Conservation (phyloP, 179 eudicot species). For the Spinacia oleracea region DNA sequence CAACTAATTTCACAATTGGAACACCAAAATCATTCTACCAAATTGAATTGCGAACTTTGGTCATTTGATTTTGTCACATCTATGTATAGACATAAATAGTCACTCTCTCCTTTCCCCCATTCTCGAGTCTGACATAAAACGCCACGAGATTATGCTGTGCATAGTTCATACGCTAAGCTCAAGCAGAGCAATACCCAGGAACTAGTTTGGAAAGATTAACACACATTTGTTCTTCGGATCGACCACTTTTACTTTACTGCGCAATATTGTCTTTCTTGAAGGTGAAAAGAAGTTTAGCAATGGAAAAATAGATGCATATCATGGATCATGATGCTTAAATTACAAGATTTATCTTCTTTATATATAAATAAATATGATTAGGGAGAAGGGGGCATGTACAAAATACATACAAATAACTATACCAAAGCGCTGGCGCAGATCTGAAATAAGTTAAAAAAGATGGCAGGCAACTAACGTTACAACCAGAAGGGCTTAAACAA, state of each 20-base stretch:
- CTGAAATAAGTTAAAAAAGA: neutral
- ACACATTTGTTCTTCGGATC: neutral
- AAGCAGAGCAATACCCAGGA: too few species aligned
- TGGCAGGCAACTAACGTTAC: slow-evolving; percentile 1
- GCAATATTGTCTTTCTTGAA: neutral
- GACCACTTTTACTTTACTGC: neutral
- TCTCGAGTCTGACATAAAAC: too few species aligned
- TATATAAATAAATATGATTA: neutral
- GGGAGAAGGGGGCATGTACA: slow-evolving; percentile 6
- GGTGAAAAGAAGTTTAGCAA: neutral
- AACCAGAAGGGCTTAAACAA: neutral
- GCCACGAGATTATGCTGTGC: too few species aligned
- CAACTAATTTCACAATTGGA: too few species aligned
- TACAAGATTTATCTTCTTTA: neutral
- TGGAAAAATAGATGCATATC: neutral
- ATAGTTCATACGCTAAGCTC: too few species aligned
- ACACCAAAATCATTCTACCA: too few species aligned
- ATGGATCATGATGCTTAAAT: neutral
- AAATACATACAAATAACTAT: neutral
- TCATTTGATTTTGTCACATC: too few species aligned
- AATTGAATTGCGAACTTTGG: too few species aligned
- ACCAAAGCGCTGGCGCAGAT: neutral
- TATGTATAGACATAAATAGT: too few species aligned
- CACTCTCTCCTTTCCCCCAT: too few species aligned
- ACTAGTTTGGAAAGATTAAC: neutral